Evolutionary conservation across 345 rosid species (phyloP).

Genomic region (Nasturtium officinale): DNA sequence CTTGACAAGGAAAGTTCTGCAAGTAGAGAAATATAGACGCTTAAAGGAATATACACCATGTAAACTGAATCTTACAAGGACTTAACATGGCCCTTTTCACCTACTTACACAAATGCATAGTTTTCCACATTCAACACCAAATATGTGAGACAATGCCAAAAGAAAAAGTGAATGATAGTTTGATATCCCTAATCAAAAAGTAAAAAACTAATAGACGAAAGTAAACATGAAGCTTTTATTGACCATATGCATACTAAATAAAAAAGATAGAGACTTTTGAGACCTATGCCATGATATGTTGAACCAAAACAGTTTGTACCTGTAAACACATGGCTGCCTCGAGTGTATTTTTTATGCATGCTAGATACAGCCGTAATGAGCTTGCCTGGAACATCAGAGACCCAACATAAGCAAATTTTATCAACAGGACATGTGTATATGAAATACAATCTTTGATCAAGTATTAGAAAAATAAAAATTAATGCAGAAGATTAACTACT

Average conservation of each 20-base stretch:
- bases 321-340: constrained; percentile 97
- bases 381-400: constrained; percentile 56
- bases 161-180: constrained; percentile 5
- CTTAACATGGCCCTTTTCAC: constrained; percentile 8
- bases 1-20: constrained; percentile 99
- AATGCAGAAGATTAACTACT: background rate
- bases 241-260: background rate
- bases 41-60: constrained; percentile 25
- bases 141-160: background rate
- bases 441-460: background rate
- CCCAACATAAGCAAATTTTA: background rate
- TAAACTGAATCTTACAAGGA: constrained; percentile 16
- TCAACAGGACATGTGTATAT: background rate
- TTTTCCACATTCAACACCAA: background rate
- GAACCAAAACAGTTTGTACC: constrained; percentile 44
- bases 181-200: background rate
- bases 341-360: constrained; percentile 86
- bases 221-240: background rate
- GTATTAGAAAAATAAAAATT: background rate
- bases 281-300: background rate
- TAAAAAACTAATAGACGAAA: background rate
- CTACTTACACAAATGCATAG: constrained; percentile 15
- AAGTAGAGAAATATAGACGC: constrained; percentile 25
- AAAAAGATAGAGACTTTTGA: constrained; percentile 3
- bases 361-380: constrained; percentile 72